Evolutionary conservation across 2,329 filamentous ascomycete species (phyloP).

Genomic region (Fusarium austroafricanum): DNA sequence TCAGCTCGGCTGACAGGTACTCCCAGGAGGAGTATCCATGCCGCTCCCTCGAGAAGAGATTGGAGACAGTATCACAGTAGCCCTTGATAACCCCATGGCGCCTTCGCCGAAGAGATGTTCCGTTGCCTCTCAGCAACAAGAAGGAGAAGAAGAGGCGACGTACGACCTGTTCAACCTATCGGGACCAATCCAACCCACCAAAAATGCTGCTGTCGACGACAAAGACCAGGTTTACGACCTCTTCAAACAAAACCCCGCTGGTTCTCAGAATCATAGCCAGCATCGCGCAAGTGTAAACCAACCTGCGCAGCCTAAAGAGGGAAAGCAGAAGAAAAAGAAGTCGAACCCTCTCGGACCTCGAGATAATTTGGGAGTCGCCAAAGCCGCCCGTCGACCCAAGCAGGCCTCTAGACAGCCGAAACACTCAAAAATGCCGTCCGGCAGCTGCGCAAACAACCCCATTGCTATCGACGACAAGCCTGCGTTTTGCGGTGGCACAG

Average conservation of each 20-base stretch:
- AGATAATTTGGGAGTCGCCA: constrained; percentile 3
- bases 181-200: not conserved
- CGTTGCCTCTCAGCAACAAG: not conserved
- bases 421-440: not conserved
- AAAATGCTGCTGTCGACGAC: not conserved
- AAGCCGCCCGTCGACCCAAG: constrained; percentile 1
- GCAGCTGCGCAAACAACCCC: not conserved
- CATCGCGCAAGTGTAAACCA: not conserved
- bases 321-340: not conserved
- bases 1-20: not conserved
- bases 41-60: not conserved
- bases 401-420: not conserved
- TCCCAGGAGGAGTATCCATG: constrained; percentile 10
- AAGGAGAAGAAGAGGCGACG: not conserved
- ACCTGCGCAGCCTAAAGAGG: not conserved
- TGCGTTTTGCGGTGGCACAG: no score
- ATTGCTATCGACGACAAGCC: not conserved
- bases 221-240: constrained; percentile 1
- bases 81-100: not conserved
- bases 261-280: not conserved
- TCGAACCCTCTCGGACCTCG: not conserved
- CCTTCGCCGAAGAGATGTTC: not conserved
- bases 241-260: not conserved
- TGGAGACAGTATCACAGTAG: not conserved
- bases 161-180: constrained; percentile 15